phyloP scores from a whole-genome alignment of 306 rosid genomes.

The Cucumis melo region DNA sequence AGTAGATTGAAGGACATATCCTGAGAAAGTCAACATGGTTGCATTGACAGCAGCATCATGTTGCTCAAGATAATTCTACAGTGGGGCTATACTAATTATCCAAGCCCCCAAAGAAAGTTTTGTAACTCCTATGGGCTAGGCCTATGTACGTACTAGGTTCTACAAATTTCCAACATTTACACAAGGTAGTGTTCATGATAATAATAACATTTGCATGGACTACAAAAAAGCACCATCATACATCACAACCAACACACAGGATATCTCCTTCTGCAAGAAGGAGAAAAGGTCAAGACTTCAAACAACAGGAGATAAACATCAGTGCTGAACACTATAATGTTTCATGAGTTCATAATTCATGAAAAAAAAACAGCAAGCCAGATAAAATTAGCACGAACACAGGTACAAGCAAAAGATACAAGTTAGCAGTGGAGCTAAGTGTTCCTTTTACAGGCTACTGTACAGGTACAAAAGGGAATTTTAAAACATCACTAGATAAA shows the following conservation, averaged over 20 bases:
- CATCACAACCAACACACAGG: background rate
- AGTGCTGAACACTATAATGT: background rate
- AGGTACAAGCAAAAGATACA: background rate
- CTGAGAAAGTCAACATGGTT: background rate
- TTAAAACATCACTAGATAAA: background rate
- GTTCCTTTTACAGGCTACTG: background rate
- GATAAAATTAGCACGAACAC: background rate
- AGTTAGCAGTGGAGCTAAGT: background rate
- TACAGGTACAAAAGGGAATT: background rate
- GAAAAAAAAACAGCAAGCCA: background rate
- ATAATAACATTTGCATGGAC: background rate
- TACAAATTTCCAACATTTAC: background rate
- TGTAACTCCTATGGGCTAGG: background rate
- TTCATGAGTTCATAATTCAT: background rate
- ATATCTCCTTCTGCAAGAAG: background rate
- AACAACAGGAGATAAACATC: background rate
- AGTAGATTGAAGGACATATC: background rate
- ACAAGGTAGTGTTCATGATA: background rate
- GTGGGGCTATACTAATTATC: background rate
- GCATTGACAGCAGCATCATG: background rate
- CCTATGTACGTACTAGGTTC: background rate
- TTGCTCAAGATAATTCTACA: background rate
- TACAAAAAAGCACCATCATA: background rate
- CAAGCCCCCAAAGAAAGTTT: background rate
- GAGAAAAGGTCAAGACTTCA: background rate